Conservation (phyloP, 2,329 filamentous ascomycete genomes). For the Incumbomyces lentus region DNA sequence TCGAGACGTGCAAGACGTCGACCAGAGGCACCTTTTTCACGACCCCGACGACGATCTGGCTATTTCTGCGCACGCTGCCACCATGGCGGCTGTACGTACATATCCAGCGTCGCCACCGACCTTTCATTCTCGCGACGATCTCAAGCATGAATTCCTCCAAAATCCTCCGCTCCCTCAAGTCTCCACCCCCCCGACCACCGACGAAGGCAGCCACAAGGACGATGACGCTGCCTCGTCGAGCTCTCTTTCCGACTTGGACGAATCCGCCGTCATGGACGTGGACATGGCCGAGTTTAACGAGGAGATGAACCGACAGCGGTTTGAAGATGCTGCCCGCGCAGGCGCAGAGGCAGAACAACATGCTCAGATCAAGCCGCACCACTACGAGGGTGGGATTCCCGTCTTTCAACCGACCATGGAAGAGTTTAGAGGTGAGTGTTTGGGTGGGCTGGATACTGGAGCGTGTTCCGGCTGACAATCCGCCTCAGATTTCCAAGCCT, state of each 20-base stretch:
- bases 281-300: slow-evolving; percentile 15
- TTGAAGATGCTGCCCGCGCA: slow-evolving; percentile 21
- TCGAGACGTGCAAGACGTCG: too few relatives aligned
- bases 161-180: slow-evolving; percentile 14
- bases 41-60: neutral
- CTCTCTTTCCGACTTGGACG: slow-evolving; percentile 17
- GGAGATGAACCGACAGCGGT: slow-evolving; percentile 20
- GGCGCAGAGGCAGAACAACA: slow-evolving; percentile 49
- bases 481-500: slow-evolving; percentile 68
- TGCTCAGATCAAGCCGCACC: slow-evolving; percentile 70
- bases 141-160: slow-evolving; percentile 5
- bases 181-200: slow-evolving; percentile 20
- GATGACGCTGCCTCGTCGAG: slow-evolving; percentile 29
- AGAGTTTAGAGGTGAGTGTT: slow-evolving; percentile 37
- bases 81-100: slow-evolving; percentile 20
- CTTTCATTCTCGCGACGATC: slow-evolving; percentile 3
- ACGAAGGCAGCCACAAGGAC: slow-evolving; percentile 29
- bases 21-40: too few relatives aligned
- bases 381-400: slow-evolving; percentile 77
- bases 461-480: neutral
- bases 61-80: slow-evolving; percentile 6
- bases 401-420: slow-evolving; percentile 93
- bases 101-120: slow-evolving; percentile 16
- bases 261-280: slow-evolving; percentile 13
- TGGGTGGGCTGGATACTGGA: too few relatives aligned